Base-by-base conservation (phyloP, 2,329 filamentous ascomycete species). In the Fusarium armeniacum region DNA sequence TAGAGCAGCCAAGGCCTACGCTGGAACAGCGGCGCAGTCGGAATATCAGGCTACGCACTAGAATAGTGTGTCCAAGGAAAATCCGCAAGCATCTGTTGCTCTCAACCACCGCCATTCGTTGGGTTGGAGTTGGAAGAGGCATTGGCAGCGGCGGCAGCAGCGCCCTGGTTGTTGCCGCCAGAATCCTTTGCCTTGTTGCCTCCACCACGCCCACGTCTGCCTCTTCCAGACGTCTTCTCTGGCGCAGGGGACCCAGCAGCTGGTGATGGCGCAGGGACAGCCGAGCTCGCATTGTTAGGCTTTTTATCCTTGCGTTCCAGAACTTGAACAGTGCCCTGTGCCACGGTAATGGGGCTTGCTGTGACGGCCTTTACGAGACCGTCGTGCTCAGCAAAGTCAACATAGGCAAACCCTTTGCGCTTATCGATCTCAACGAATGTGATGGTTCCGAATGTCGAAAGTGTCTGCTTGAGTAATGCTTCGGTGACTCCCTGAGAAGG, bases 401-500 rank as follows among this genome's bases (percentile, higher is more conserved):
- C 91, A 77, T 98, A 97, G 4, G 94, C 95, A 75, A 97, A 97
- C 0, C 94, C 94, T 79, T 98, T 98, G 75, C 94, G 92, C 79
- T 94, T 94, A 77, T 98, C 95, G 56, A 98, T 95, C 74, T 98
- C 95, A 20, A 97, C 93, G 70, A 89, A 91, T 1, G 88, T 88
- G 46, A 98, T 87, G 2, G 87, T 79, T 3, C 95, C 95, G 73
- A 93, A 97, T 0, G 82, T 80, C 45, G 90, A 86, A 76, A 98
- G 89, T 1, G 92, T 90, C 71, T 91, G 87, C 73, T 91, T 90
- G 3, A 98, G 87, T 0, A 94, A 81, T 0, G 90, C 83, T 76
- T 98, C 95, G 0, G 93, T 98, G 47, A 98, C 92, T 16, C 95
- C 95, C 77, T 98, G 95, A 0, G 94, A 96, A 13, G 93, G 89